Conservation (phyloP, 2,329 filamentous ascomycete species). For the Paraphaeosphaeria minitans region DNA sequence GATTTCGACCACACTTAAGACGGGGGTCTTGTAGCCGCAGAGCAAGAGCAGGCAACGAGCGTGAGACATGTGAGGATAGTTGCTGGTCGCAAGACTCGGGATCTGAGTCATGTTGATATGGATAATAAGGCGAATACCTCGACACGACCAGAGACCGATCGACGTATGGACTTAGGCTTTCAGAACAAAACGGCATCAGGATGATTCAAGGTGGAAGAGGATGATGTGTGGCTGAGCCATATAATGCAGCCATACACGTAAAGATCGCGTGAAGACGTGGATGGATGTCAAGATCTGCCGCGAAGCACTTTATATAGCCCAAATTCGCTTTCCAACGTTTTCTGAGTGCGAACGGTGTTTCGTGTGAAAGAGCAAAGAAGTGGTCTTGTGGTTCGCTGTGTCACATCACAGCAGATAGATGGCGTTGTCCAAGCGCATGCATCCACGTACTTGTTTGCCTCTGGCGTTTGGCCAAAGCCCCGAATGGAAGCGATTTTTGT, state of each 20-base stretch:
- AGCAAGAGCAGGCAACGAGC: slow-evolving; percentile 10
- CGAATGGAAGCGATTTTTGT: not conserved
- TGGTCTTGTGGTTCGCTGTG: not conserved
- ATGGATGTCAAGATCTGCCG: slow-evolving; percentile 3
- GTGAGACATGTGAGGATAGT: slow-evolving; percentile 6
- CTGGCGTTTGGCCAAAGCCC: not conserved
- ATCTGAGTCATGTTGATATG: slow-evolving; percentile 26
- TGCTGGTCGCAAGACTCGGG: slow-evolving; percentile 19
- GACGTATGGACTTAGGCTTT: slow-evolving; percentile 16
- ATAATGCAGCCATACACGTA: slow-evolving; percentile 21
- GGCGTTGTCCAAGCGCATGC: not conserved
- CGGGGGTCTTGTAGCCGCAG: slow-evolving; percentile 28
- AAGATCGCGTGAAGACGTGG: slow-evolving; percentile 10
- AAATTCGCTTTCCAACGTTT: not conserved
- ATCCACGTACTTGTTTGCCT: slow-evolving; percentile 5
- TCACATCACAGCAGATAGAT: not conserved
- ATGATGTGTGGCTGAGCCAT: slow-evolving; percentile 7
- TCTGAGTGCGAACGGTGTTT: not conserved
- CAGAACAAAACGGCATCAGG: slow-evolving; percentile 24
- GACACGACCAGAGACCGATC: slow-evolving; percentile 16
- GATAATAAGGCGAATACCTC: slow-evolving; percentile 10
- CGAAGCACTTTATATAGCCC: slow-evolving; percentile 20
- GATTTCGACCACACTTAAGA: slow-evolving; percentile 26
- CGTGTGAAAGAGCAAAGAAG: not conserved
- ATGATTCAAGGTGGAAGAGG: slow-evolving; percentile 17